Conservation (phyloP, 768 basidiomycete genomes). For the Amanita fuliginea region DNA sequence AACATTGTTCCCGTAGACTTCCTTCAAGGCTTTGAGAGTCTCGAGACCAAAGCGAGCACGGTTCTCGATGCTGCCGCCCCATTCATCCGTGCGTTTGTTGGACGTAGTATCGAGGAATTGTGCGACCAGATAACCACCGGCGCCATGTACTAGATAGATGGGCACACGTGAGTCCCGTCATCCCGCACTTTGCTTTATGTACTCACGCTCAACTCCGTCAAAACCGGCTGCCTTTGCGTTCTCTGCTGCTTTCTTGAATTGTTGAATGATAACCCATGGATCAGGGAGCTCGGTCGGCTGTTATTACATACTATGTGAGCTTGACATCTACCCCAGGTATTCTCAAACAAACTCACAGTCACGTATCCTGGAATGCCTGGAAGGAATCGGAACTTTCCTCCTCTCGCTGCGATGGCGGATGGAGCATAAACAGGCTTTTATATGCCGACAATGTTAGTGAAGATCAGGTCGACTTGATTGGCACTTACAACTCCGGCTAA, state of each 20-base stretch:
- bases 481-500: slow-evolving; percentile 20
- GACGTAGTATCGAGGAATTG: slow-evolving; percentile 40
- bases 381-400: slow-evolving; percentile 28
- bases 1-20: slow-evolving; percentile 33
- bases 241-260: slow-evolving; percentile 31
- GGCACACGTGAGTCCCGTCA: not conserved
- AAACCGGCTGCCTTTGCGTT: slow-evolving; percentile 39
- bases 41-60: slow-evolving; percentile 43
- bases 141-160: slow-evolving; percentile 25
- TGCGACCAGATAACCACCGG: slow-evolving; percentile 31
- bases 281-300: slow-evolving; percentile 32
- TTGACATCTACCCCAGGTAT: not conserved
- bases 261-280: slow-evolving; percentile 25
- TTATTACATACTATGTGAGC: slow-evolving; percentile 10
- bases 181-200: not conserved
- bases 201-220: slow-evolving; percentile 15
- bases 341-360: slow-evolving; percentile 18
- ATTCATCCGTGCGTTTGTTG: slow-evolving; percentile 45
- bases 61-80: slow-evolving; percentile 50
- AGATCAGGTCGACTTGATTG: not conserved
- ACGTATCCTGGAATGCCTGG: slow-evolving; percentile 26
- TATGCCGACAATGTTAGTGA: slow-evolving; percentile 7
- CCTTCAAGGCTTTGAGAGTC: slow-evolving; percentile 28
- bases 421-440: slow-evolving; percentile 32
- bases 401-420: slow-evolving; percentile 30